Evolutionary conservation across 1,139 yeast genomes (phyloP).

Genomic region (Protomyces inundatus): DNA sequence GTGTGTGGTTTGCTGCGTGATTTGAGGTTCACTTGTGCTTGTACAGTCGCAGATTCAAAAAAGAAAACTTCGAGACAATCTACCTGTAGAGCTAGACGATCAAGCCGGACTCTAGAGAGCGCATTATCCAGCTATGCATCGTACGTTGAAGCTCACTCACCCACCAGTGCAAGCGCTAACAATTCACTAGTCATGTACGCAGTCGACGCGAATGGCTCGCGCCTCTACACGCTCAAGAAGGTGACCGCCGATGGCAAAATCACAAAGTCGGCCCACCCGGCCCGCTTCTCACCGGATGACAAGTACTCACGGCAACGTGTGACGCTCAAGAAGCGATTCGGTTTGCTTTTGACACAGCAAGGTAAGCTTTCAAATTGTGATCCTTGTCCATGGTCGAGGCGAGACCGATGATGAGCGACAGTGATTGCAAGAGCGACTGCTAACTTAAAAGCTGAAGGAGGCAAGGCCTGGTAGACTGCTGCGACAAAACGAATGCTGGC

Average conservation of each 20-base stretch:
- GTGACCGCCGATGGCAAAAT: constrained; percentile 77
- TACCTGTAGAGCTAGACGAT: too few relatives aligned
- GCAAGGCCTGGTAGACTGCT: background rate
- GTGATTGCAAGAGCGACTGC: background rate
- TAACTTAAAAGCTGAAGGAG: background rate
- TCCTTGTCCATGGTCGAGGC: too few relatives aligned
- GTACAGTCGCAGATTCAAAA: background rate
- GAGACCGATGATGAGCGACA: too few relatives aligned
- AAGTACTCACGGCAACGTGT: constrained; percentile 95
- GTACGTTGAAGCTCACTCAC: background rate
- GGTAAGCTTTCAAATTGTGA: background rate
- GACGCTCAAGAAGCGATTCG: constrained; percentile 90
- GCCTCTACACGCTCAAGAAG: constrained; percentile 88
- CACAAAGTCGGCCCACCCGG: constrained; percentile 99
- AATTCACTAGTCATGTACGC: constrained; percentile 98
- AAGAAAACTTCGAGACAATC: background rate
- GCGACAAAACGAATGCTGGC: background rate
- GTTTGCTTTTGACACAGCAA: constrained; percentile 80
- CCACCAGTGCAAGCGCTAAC: background rate
- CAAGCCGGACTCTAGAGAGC: too few relatives aligned
- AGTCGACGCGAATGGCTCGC: constrained; percentile 86
- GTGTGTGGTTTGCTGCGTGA: too few relatives aligned
- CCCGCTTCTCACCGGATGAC: constrained; percentile 98
- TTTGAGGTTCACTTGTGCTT: too few relatives aligned
- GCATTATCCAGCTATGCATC: background rate